Evolutionary conservation across 2,329 filamentous ascomycete genomes (phyloP).

Genomic region (Monosporascus sp.): DNA sequence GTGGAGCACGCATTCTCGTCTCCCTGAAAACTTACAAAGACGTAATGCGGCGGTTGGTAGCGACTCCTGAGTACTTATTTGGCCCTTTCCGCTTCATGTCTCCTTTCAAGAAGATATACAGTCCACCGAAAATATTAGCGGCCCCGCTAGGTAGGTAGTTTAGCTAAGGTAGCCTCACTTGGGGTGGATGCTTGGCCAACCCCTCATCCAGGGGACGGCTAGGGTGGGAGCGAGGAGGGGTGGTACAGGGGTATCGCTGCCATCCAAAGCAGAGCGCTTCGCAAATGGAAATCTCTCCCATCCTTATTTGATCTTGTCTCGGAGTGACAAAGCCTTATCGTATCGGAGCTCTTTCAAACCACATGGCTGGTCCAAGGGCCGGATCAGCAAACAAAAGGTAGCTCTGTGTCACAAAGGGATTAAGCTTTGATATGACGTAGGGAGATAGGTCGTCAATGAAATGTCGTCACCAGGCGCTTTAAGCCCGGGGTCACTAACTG

Average conservation of each 20-base stretch:
- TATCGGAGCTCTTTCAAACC: too few species aligned
- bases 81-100: neutral
- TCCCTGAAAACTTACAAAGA: too few species aligned
- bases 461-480: neutral
- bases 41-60: too few species aligned
- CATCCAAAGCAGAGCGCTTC: neutral
- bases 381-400: constrained; percentile 3
- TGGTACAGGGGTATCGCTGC: neutral
- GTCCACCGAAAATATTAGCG: neutral
- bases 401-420: constrained; percentile 8
- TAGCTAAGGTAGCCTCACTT: neutral
- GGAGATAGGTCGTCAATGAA: neutral
- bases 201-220: neutral
- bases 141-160: neutral
- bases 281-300: neutral
- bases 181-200: neutral
- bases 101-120: neutral
- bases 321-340: too few species aligned
- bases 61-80: neutral
- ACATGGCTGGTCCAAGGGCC: too few species aligned
- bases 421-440: constrained; percentile 15
- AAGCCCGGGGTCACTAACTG: neutral
- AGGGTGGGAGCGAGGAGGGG: neutral
- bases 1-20: too few species aligned
- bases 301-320: too few species aligned